A percentile compares a stretch with the other conserved stretches of the same genome.
Conservation (phyloP, 1,284 basidiomycete species). For the Takashimella tepidaria region DNA sequence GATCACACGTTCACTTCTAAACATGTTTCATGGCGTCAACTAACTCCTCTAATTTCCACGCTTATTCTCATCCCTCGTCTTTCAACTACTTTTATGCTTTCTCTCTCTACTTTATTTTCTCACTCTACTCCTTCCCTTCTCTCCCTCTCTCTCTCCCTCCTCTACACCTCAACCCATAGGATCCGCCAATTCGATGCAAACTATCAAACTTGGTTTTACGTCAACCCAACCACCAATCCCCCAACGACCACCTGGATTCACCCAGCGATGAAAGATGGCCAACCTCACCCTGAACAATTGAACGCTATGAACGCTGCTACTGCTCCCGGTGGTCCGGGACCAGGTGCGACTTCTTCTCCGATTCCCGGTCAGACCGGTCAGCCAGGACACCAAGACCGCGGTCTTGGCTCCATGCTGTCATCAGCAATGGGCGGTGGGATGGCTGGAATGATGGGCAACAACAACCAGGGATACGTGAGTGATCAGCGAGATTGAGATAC, state of each 20-base stretch:
- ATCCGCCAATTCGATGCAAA: conserved; percentile 31
- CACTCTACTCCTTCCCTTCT: too few relatives aligned
- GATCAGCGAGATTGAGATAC: conserved; percentile 8
- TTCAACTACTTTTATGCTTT: too few relatives aligned
- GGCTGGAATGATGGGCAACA: conserved; percentile 13
- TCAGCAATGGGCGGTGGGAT: too few relatives aligned
- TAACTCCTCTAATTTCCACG: background rate
- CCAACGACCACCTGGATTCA: conserved; percentile 37
- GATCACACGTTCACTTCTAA: too few relatives aligned
- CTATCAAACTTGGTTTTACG: conserved; percentile 31
- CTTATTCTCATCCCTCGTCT: background rate
- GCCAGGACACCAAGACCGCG: conserved; percentile 18
- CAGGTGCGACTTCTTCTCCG: background rate
- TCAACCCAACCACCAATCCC: conserved; percentile 37
- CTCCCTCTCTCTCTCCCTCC: background rate
- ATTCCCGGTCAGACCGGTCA: conserved; percentile 2
- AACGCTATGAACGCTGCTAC: conserved; percentile 14
- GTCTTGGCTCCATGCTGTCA: conserved; percentile 19
- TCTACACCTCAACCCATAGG: conserved; percentile 15
- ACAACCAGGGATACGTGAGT: conserved; percentile 1
- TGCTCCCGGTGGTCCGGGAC: conserved; percentile 13
- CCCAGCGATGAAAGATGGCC: conserved; percentile 21
- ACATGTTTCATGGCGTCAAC: too few relatives aligned
- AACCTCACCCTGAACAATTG: conserved; percentile 33
- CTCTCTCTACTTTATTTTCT: too few relatives aligned